These are phyloP conservation scores for Phtheirospermum japonicum DNA, from an alignment of 257 asterid species.

Conservation along the genomic window DNA sequence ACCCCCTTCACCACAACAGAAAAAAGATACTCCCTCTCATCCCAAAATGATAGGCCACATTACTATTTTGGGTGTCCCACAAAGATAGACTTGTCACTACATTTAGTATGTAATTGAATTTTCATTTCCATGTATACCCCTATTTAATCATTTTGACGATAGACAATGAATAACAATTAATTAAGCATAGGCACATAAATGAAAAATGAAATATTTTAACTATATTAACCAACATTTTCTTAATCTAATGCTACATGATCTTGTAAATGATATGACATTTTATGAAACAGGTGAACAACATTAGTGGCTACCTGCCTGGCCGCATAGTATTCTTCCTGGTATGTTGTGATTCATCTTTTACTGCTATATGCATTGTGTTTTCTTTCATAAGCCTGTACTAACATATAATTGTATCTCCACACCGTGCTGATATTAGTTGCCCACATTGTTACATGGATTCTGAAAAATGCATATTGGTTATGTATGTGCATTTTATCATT, in stretches of 20 bases:
- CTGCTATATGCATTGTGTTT: slow-evolving; percentile 16
- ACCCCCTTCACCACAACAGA: no score
- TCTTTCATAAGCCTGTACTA: not conserved
- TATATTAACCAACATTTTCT: not conserved
- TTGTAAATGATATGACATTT: slow-evolving; percentile 17
- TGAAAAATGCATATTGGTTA: not conserved
- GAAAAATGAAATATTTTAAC: not conserved
- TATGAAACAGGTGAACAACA: slow-evolving; percentile 84
- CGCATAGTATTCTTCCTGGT: slow-evolving; percentile 98
- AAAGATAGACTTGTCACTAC: no score
- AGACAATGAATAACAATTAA: no score
- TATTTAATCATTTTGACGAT: no score
- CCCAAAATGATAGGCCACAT: no score
- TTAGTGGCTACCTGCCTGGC: slow-evolving; percentile 98
- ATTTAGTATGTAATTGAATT: no score
- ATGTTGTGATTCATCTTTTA: slow-evolving; percentile 36
- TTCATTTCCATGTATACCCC: no score
- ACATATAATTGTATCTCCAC: not conserved
- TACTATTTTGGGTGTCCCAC: no score
- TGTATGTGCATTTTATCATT: not conserved
- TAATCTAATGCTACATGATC: not conserved
- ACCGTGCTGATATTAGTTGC: slow-evolving; percentile 15
- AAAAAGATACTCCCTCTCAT: no score
- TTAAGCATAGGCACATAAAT: no score
- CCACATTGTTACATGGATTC: slow-evolving; percentile 6